Evolutionary conservation across 2,329 filamentous ascomycete genomes (phyloP).

Genomic region (Aspergillus arachidicola): DNA sequence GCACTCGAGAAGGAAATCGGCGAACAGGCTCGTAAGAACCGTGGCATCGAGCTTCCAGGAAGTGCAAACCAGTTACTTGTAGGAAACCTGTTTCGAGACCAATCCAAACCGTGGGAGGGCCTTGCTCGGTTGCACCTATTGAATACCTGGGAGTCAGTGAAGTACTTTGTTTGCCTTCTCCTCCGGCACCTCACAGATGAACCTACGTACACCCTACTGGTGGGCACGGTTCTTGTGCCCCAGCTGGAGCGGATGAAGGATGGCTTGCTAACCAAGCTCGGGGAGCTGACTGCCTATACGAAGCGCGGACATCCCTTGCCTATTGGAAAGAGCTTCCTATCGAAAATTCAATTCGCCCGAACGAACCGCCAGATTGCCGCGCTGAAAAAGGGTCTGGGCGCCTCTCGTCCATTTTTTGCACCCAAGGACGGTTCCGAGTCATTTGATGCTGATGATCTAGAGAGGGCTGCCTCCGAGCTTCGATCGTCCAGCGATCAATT

Average conservation of each 20-base stretch:
- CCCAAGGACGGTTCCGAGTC: neutral
- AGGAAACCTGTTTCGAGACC: conserved; percentile 36
- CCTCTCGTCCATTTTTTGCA: neutral
- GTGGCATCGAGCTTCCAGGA: conserved; percentile 40
- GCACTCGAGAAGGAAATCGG: conserved; percentile 22
- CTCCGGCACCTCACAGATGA: conserved; percentile 30
- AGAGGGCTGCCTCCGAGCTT: neutral
- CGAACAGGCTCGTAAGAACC: conserved; percentile 30
- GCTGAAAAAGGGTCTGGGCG: conserved; percentile 7
- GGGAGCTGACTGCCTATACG: conserved; percentile 24
- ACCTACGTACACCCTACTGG: conserved; percentile 21
- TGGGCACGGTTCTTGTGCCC: conserved; percentile 20
- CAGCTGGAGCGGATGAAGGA: conserved; percentile 27
- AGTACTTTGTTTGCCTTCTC: conserved; percentile 25
- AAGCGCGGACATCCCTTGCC: conserved; percentile 30
- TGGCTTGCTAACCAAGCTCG: conserved; percentile 23
- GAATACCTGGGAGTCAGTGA: conserved; percentile 25
- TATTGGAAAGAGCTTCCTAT: conserved; percentile 17
- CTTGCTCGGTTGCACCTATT: conserved; percentile 31
- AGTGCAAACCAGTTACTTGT: conserved; percentile 36
- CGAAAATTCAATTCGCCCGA: conserved; percentile 10
- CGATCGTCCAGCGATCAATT: conserved; percentile 31
- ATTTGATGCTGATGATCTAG: neutral
- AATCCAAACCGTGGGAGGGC: conserved; percentile 35
- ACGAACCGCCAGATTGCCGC: conserved; percentile 9